Base-by-base conservation (phyloP, 2,329 filamentous ascomycete species). In the Diaporthe helianthi region DNA sequence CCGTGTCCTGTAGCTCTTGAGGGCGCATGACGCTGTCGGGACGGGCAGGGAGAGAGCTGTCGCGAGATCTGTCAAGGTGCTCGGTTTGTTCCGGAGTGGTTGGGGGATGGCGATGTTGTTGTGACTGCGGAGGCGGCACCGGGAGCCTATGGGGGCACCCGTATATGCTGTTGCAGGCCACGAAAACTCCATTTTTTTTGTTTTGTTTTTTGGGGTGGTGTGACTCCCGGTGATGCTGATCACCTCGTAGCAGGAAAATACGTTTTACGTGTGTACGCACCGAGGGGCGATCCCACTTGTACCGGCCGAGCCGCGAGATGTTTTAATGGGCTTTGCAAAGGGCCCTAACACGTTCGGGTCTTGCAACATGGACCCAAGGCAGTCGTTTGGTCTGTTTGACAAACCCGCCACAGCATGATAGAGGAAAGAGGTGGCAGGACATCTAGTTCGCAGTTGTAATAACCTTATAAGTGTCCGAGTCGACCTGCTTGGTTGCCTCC, bases 1-100 rank as follows among this genome's bases (percentile, higher is more conserved):
- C 77, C 4, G 72, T 75, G 75, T 85, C 4, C 72, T 75, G 75
- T 85, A 85, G 74, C 76, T 77, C 46, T 72, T 67, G 53, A 73
- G 58, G 24, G 75, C 73, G 65, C 77, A 75, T 7, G 74, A 71
- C 51, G 76, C 47, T 36, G 54, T 61, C 5, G 67, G 70, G 46
- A 71, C 4, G 49, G 67, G 66, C 26, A 66, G 22, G 41, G 51
- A 46, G 44, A 71, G 36, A 5, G 68, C 71, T 8, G 69, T 4
- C 10, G 69, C 65, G 36, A 69, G 22, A 52, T 69, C 61, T 10
- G 52, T 66, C 7, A 55, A 22, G 24, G 71, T 64, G 31, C 60
- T 15, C n/a, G 70, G 54, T 7, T 44, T 69, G 47, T 66, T 65
- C 6, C 38, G 38, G 2, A 67, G 65, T 38, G 41, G 7, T 0